A percentile compares a stretch with the other conserved stretches of the same genome.
phyloP scores from a whole-genome alignment of 2,329 filamentous ascomycete genomes.

The Fusarium cicatricum region DNA sequence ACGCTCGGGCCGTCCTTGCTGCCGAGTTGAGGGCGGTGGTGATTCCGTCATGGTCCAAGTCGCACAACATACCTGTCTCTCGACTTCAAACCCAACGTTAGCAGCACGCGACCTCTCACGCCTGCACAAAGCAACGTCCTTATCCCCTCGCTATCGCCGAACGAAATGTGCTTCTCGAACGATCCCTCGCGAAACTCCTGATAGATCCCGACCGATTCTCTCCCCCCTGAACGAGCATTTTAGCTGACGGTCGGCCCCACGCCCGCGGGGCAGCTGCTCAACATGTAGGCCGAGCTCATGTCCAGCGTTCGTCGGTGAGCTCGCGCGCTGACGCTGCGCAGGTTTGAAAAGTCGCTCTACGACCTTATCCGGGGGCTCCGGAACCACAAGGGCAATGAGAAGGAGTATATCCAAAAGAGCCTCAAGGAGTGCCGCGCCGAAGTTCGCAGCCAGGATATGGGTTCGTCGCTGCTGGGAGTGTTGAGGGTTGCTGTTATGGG shows the following conservation, averaged over 20 bases:
- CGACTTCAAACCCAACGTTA: constrained; percentile 13
- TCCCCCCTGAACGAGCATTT: constrained; percentile 23
- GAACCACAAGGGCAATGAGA: constrained; percentile 94
- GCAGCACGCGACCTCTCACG: constrained; percentile 21
- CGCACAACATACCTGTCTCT: constrained; percentile 16
- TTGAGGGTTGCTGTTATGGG: neutral
- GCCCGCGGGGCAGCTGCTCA: constrained; percentile 43
- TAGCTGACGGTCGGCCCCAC: constrained; percentile 38
- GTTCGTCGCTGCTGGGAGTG: constrained; percentile 54
- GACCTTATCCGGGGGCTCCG: constrained; percentile 97
- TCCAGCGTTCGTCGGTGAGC: neutral
- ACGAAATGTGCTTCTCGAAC: constrained; percentile 36
- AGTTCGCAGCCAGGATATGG: constrained; percentile 93
- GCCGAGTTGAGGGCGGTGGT: constrained; percentile 36
- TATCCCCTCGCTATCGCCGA: constrained; percentile 3
- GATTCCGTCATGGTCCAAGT: constrained; percentile 39
- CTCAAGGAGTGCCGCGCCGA: constrained; percentile 95
- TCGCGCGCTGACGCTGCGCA: constrained; percentile 51
- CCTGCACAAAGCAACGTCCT: constrained; percentile 1
- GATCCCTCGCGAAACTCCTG: constrained; percentile 28
- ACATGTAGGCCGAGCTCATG: constrained; percentile 38
- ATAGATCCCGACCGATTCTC: constrained; percentile 31
- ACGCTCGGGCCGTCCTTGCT: constrained; percentile 40
- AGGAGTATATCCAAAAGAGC: constrained; percentile 92
- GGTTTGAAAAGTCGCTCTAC: constrained; percentile 99